Base-by-base conservation (phyloP, 2,329 filamentous ascomycete genomes). In the Pseudofabraea citricarpa region DNA sequence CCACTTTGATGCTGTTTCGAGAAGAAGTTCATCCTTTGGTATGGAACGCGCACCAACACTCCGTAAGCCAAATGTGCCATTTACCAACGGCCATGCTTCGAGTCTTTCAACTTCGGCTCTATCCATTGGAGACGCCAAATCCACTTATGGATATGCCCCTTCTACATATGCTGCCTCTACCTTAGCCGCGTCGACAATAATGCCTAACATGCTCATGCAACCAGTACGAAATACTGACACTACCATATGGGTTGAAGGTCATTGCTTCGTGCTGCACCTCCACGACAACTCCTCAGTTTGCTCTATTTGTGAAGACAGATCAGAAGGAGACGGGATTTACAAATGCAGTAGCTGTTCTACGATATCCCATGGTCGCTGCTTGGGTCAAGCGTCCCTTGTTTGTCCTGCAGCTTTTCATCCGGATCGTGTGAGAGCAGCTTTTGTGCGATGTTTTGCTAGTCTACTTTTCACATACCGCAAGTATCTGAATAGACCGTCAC, bases 1-100 rank as follows among this genome's bases (percentile, higher is more conserved):
- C 2, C 89, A 96, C 62, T 95, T 97, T 54, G 80, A 85, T 44
- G 66, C 50, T 69, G 75, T 72, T 52, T 85, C 85, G n/a, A 80
- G 90, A 47, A 81, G 91, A 52, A 96, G 90, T 68, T 95, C 90
- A n/a, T 95, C 90, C 1, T 94, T 95, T 64, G 87, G 85, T 22
- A 73, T 90, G 59, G 87, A 88, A 54, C 83, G 81, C 61, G 76
- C 82, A 53, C 75, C 74, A 27, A 79, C 82, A 1, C 66, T 84
- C 16, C 78, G 87, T 53, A 75, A 85, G 32, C 84, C 86, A 5
- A 87, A 79, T 61, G 69, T 83, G 23, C 87, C 90, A 4, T 90
- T 91, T 66, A 71, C 88, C 12, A 80, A 77, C 52, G 78, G 79
- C 4, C 79, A 84, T 52, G 73, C 75, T 41, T 64, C 76, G 10